Evolutionary conservation across 1,284 basidiomycete genomes (phyloP).

Genomic region (Neotropicomus parvogracilis): DNA sequence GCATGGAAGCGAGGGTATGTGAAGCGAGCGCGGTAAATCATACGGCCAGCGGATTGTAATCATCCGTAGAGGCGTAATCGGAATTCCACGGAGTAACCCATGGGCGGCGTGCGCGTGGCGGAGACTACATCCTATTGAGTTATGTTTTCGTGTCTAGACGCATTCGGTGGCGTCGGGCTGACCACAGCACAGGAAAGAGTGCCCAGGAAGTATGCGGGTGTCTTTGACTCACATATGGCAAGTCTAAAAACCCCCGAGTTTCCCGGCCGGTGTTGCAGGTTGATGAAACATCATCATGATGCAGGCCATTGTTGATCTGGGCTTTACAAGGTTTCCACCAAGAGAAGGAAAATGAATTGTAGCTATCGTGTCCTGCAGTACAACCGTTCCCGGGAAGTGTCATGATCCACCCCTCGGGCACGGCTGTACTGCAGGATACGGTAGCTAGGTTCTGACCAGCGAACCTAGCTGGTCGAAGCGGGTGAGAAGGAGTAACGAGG

Average conservation of each 20-base stretch:
- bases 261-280: conserved; percentile 5
- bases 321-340: conserved; percentile 1
- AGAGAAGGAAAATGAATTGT: conserved; percentile 8
- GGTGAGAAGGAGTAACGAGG: conserved; percentile 15
- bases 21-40: conserved; percentile 17
- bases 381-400: background rate
- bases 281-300: conserved; percentile 16
- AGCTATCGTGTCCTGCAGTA: background rate
- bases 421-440: background rate
- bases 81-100: conserved; percentile 26
- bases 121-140: conserved; percentile 3
- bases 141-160: background rate
- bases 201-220: background rate
- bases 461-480: conserved; percentile 1
- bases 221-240: conserved; percentile 10
- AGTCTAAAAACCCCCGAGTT: conserved; percentile 11
- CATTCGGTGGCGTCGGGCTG: background rate
- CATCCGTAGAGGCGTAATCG: conserved; percentile 14
- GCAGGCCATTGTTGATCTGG: conserved; percentile 3
- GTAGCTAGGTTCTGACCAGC: conserved; percentile 7
- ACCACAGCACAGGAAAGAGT: background rate
- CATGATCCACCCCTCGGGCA: background rate
- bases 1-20: conserved; percentile 21
- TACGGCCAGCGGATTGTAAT: conserved; percentile 9
- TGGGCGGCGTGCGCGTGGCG: conserved; percentile 3